These are phyloP conservation scores for Camelina sativa DNA, from an alignment of 345 rosid species.

Conservation along the genomic window DNA sequence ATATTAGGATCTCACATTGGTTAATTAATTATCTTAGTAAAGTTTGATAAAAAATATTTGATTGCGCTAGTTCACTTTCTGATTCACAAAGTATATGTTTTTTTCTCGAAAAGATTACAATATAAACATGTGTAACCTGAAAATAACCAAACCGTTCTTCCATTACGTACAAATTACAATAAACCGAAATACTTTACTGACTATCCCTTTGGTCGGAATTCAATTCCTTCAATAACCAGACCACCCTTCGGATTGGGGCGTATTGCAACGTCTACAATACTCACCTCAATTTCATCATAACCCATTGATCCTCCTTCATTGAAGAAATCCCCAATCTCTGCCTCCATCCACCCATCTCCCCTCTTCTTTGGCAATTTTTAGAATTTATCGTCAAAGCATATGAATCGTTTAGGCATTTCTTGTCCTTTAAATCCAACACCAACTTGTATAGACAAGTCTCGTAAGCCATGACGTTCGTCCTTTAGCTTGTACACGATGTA, in stretches of 20 bases:
- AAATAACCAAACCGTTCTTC: background rate
- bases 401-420: constrained; percentile 14
- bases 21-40: no score
- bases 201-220: constrained; percentile 17
- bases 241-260: constrained; percentile 7
- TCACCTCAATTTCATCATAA: constrained; percentile 1
- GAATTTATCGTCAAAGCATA: constrained; percentile 3
- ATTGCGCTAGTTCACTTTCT: no score
- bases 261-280: constrained; percentile 21
- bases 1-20: no score
- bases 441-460: constrained; percentile 26
- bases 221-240: constrained; percentile 29
- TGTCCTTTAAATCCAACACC: constrained; percentile 32
- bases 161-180: background rate
- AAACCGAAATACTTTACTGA: background rate
- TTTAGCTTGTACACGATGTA: constrained; percentile 29
- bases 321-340: constrained; percentile 34
- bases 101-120: background rate
- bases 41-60: no score
- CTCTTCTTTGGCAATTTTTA: constrained; percentile 5
- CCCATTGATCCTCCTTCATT: constrained; percentile 21
- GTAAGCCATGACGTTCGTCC: background rate
- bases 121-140: background rate
- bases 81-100: no score
- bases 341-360: constrained; percentile 39